Base-by-base conservation (phyloP, 805 yeast species). In the Candida xiaguanensis region DNA sequence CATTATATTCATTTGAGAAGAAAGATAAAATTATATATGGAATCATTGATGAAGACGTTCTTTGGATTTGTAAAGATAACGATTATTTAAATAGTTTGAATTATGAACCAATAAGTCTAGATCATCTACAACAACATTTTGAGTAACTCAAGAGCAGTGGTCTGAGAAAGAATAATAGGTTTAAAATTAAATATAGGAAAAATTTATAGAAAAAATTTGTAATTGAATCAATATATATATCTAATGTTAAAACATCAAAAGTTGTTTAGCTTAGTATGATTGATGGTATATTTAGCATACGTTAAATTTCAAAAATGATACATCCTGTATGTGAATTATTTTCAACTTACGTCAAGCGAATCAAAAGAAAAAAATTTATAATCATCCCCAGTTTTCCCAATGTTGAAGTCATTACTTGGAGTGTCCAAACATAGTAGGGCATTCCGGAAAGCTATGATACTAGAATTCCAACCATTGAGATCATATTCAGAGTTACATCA, bases 31-130 rank as follows among this genome's bases (percentile, higher is more conserved):
- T 48, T 4, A 65, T 70, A 11, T 70, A 28, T 27, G 66, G 75
- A 12, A 85, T 75, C 45, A 68, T 85, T 5, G 73, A 74, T 25
- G 80, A 80, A 32, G 90, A 87, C 47, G 80, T 85, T 2, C 48
- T 88, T 17, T 87, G 78, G 75, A 52, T 76, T 12, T 23, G 39
- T 17, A 34, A 40, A 14, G 27, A 33, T 11, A 11, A 4, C 19
- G 24, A 33, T 5, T 19, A 28, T 16, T 8, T 31, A 24, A 16
- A 24, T 15, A 34, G 22, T 16, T 33, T 17, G 9, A 27, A 46
- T 3, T 78, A 58, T 53, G 61, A 56, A 38, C 83, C 85, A 1
- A 53, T 72, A 3, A 57, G 63, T 4, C 41, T 69, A 18, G 65
- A 63, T 34, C 61, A 56, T 12, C 30, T 66, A 29, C 18, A 20